Conservation (phyloP, 1,284 basidiomycete genomes). For the Neolentinus lepideus region DNA sequence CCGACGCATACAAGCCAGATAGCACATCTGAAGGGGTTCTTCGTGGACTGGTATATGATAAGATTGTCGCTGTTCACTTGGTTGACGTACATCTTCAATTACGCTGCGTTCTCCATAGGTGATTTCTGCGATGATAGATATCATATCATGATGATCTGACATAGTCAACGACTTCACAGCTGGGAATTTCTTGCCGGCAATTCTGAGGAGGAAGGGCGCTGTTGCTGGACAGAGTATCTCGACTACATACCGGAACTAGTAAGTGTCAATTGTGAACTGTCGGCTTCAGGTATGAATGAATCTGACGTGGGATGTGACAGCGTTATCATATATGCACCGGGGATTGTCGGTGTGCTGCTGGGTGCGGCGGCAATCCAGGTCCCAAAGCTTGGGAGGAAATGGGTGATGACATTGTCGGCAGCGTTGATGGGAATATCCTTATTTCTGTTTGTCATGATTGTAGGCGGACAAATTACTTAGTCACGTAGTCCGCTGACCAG, state of each 20-base stretch:
- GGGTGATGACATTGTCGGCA: neutral
- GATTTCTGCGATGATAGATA: no score
- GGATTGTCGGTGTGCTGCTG: neutral
- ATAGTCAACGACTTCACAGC: neutral
- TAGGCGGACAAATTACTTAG: neutral
- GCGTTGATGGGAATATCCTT: neutral
- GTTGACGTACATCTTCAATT: neutral
- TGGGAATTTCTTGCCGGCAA: neutral
- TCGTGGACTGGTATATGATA: neutral
- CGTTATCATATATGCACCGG: neutral
- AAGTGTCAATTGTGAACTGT: neutral
- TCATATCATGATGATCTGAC: no score
- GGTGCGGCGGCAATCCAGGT: neutral
- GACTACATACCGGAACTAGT: neutral
- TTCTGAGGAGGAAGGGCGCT: neutral
- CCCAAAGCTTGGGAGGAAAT: neutral
- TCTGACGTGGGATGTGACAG: neutral
- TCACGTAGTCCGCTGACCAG: neutral
- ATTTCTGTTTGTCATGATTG: constrained; percentile 6
- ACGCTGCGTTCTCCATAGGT: neutral
- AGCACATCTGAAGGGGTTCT: neutral
- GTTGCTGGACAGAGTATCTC: neutral
- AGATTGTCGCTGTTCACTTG: neutral
- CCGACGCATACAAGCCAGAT: neutral
- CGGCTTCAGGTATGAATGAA: neutral